These are phyloP conservation scores for Verbena officinalis DNA, from an alignment of 257 asterid genomes.

Conservation along the genomic window DNA sequence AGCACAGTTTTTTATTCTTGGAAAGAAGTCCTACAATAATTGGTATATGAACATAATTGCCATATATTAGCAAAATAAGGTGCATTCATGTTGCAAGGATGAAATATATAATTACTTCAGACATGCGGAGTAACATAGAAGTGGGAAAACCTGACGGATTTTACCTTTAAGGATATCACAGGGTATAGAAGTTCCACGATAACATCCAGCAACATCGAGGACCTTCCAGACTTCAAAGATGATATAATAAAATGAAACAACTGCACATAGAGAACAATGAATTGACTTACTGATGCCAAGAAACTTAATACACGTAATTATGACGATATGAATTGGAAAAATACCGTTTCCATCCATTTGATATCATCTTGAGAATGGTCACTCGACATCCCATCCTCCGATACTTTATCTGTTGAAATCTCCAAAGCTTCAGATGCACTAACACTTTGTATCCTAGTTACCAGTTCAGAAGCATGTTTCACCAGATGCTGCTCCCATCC, in stretches of 20 bases:
- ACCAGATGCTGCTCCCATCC: constrained; percentile 73
- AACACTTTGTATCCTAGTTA: constrained; percentile 60
- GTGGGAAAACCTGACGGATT: constrained; percentile 17
- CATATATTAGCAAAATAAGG: constrained; percentile 22
- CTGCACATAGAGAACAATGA: constrained; percentile 50
- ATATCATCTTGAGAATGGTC: constrained; percentile 73
- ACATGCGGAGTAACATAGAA: constrained; percentile 6
- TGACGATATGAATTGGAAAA: constrained; percentile 25
- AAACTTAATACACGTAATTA: constrained; percentile 15
- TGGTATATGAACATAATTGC: constrained; percentile 15
- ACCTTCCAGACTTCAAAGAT: constrained; percentile 95
- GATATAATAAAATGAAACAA: constrained; percentile 90
- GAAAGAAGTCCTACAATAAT: neutral
- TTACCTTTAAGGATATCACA: constrained; percentile 88
- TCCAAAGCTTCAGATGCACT: constrained; percentile 64
- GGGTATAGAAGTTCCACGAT: constrained; percentile 88
- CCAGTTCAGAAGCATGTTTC: constrained; percentile 75
- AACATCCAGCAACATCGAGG: constrained; percentile 87
- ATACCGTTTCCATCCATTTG: constrained; percentile 99
- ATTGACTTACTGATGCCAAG: constrained; percentile 26
- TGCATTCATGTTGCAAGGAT: constrained; percentile 18
- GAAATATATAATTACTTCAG: constrained; percentile 11
- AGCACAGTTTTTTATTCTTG: neutral
- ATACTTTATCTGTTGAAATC: constrained; percentile 38
- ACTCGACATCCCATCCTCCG: constrained; percentile 54